phyloP scores from a whole-genome alignment of 1,284 basidiomycete species.

The Ganoderma lingzhi region DNA sequence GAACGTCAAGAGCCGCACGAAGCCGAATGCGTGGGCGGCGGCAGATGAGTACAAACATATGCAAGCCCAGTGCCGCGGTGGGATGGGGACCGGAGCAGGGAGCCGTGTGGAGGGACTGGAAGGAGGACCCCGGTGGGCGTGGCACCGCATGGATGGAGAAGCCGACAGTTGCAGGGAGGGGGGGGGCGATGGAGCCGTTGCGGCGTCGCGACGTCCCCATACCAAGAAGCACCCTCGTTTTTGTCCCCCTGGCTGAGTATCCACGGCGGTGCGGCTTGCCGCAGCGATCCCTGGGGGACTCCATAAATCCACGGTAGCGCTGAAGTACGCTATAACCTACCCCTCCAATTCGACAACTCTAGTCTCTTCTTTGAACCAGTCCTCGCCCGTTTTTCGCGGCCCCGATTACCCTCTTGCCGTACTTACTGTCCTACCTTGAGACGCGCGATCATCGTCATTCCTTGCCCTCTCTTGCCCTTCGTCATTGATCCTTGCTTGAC shows the following conservation, averaged over 20 bases:
- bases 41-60: not conserved
- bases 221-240: slow-evolving; percentile 34
- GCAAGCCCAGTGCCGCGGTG: not conserved
- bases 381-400: not conserved
- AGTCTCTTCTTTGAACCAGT: not conserved
- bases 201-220: slow-evolving; percentile 32
- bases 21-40: not conserved
- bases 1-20: not conserved
- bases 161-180: slow-evolving; percentile 13
- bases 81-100: slow-evolving; percentile 10
- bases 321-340: slow-evolving; percentile 4
- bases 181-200: slow-evolving; percentile 31
- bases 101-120: slow-evolving; percentile 4
- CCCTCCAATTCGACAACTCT: not conserved
- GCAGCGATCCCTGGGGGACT: slow-evolving; percentile 13
- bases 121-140: slow-evolving; percentile 21
- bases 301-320: slow-evolving; percentile 22
- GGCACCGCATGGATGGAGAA: slow-evolving; percentile 27
- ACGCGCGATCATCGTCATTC: not conserved
- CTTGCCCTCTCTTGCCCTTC: not conserved
- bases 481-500: not conserved
- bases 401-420: not conserved
- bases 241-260: slow-evolving; percentile 27
- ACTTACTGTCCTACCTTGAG: not conserved
- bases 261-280: slow-evolving; percentile 29